Conservation (phyloP, 2,329 filamentous ascomycete genomes). For the Cercospora sojina region DNA sequence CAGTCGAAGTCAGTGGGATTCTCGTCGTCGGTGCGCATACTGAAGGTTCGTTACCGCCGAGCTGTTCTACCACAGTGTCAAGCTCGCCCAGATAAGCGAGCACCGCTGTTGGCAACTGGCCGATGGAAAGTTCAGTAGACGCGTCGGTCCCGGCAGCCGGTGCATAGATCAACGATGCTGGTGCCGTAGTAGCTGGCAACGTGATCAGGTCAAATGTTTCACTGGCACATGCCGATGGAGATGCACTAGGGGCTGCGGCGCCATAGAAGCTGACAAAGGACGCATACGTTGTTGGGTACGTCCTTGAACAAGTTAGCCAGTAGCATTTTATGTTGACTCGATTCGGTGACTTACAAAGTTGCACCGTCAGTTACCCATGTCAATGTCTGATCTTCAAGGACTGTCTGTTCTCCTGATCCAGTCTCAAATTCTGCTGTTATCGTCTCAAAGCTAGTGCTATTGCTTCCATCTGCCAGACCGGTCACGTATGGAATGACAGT, state of each 20-base stretch:
- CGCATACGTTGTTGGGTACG: neutral
- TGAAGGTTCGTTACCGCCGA: neutral
- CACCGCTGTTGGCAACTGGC: neutral
- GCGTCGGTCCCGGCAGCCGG: neutral
- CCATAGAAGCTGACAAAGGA: neutral
- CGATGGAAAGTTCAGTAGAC: neutral
- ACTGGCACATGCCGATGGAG: neutral
- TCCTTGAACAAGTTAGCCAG: neutral
- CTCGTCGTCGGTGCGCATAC: neutral
- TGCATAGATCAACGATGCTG: neutral
- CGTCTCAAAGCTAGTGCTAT: neutral
- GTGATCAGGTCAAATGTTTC: neutral
- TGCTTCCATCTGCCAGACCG: neutral
- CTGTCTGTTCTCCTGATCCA: neutral
- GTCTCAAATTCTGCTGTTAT: neutral
- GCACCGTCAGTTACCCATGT: neutral
- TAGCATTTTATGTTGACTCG: neutral
- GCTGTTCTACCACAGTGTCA: neutral
- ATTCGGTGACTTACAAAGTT: neutral
- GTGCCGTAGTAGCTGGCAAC: neutral
- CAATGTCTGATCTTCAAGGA: neutral
- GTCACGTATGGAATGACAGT: neutral
- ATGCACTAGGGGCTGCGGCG: neutral
- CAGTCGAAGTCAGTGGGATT: neutral
- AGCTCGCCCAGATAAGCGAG: slow-evolving; percentile 1